A percentile compares a stretch with the other conserved stretches of the same genome.
Conservation (phyloP, 2,329 filamentous ascomycete genomes). For the Clarireedia hainanense region DNA sequence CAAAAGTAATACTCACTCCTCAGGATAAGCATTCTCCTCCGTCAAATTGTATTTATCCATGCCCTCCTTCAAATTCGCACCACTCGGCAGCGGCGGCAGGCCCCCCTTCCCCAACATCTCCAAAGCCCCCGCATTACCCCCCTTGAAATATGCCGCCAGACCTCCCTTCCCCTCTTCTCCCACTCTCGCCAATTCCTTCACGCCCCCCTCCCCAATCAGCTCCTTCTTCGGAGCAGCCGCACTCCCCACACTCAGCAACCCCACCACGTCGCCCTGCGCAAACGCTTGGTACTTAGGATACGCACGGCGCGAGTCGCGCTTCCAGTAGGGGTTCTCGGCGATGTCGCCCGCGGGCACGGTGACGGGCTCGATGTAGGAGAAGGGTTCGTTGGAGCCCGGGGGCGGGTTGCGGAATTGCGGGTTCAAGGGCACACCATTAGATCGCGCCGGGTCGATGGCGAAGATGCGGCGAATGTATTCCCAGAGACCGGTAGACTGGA, state of each 20-base stretch:
- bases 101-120: slow-evolving; percentile 66
- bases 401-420: slow-evolving; percentile 83
- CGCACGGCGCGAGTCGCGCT: slow-evolving; percentile 75
- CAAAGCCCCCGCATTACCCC: slow-evolving; percentile 49
- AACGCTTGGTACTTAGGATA: slow-evolving; percentile 78
- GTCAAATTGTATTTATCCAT: slow-evolving; percentile 61
- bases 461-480: slow-evolving; percentile 70
- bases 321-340: slow-evolving; percentile 93
- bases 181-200: slow-evolving; percentile 64
- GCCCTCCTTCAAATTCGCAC: slow-evolving; percentile 43
- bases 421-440: slow-evolving; percentile 87
- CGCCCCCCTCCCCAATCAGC: slow-evolving; percentile 67
- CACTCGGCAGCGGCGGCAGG: slow-evolving; percentile 77
- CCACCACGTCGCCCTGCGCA: slow-evolving; percentile 76
- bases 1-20: slow-evolving; percentile 46
- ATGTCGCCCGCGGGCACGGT: slow-evolving; percentile 79
- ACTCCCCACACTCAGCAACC: slow-evolving; percentile 77
- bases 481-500: slow-evolving; percentile 86
- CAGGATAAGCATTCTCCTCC: slow-evolving; percentile 62
- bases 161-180: slow-evolving; percentile 69
- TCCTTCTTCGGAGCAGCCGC: slow-evolving; percentile 74
- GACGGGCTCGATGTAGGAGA: slow-evolving; percentile 71
- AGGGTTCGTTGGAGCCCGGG: slow-evolving; percentile 64
- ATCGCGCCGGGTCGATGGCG: slow-evolving; percentile 79
- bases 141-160: slow-evolving; percentile 62